Conservation (phyloP, 768 basidiomycete species). For the Dacryopinax primogenitus region DNA sequence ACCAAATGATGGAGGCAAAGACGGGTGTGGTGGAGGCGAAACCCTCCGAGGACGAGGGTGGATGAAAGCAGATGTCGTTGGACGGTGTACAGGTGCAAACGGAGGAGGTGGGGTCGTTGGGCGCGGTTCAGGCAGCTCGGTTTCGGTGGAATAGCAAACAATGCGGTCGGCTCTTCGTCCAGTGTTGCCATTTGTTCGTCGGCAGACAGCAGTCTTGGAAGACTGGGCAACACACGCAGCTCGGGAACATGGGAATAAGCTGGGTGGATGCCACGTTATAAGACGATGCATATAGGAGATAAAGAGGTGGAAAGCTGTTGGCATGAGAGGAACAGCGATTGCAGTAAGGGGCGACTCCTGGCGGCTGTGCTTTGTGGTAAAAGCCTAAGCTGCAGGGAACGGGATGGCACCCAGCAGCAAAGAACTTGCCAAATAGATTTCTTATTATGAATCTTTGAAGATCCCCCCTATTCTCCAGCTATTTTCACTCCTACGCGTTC, state of each 20-base stretch:
- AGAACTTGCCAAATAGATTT: too few species aligned
- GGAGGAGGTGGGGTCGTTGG: conserved; percentile 7
- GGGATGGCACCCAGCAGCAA: too few species aligned
- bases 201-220: background rate
- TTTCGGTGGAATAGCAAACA: background rate
- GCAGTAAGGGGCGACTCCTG: too few species aligned
- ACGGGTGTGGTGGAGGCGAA: conserved; percentile 21
- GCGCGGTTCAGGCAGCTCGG: background rate
- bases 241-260: background rate
- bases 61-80: background rate
- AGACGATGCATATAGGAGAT: conserved; percentile 9
- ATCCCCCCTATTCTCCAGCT: background rate
- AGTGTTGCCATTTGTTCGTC: background rate
- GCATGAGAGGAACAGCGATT: too few species aligned
- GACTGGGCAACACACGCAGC: background rate
- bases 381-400: too few species aligned
- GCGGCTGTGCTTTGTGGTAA: too few species aligned
- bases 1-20: conserved; percentile 33
- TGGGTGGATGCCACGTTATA: background rate
- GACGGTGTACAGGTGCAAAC: background rate
- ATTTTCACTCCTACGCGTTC: background rate
- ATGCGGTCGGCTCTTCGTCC: background rate
- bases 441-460: too few species aligned
- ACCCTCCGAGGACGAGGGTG: background rate
- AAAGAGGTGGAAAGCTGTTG: too few species aligned